Conservation (phyloP, 1,284 basidiomycete species). For the Boletellus deceptivus region DNA sequence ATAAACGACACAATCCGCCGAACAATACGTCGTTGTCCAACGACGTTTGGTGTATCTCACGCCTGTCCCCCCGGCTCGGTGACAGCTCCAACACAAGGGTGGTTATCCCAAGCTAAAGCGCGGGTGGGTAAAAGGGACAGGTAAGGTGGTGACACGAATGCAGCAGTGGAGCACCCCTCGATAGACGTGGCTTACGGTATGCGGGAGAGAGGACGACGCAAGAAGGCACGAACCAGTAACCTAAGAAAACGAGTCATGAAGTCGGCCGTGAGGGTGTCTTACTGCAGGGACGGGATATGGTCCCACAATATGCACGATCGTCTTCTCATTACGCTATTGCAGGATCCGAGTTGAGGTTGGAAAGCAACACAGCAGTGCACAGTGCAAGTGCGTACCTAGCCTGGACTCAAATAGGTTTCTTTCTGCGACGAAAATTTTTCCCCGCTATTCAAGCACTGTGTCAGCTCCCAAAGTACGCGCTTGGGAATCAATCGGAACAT, state of each 20-base stretch:
- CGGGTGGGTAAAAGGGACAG: slow-evolving; percentile 29
- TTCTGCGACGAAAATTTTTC: slow-evolving; percentile 14
- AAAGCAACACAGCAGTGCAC: slow-evolving; percentile 14
- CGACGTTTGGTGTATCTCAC: no score
- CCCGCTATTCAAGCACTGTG: no score
- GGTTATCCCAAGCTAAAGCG: slow-evolving; percentile 32
- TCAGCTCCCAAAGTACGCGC: background rate
- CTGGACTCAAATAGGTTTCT: slow-evolving; percentile 13
- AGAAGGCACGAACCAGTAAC: no score
- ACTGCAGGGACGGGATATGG: slow-evolving; percentile 36
- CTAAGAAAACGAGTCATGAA: slow-evolving; percentile 6
- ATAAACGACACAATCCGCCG: slow-evolving; percentile 28
- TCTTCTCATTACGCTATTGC: slow-evolving; percentile 18
- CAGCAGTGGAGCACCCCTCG: slow-evolving; percentile 51
- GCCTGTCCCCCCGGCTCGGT: no score
- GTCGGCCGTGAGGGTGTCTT: background rate
- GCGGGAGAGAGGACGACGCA: no score
- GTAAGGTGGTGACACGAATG: slow-evolving; percentile 30
- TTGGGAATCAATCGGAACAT: background rate
- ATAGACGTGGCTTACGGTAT: slow-evolving; percentile 44
- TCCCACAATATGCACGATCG: slow-evolving; percentile 44
- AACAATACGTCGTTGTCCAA: slow-evolving; percentile 29
- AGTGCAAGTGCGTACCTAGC: slow-evolving; percentile 16
- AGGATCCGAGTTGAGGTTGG: slow-evolving; percentile 15
- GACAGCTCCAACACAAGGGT: slow-evolving; percentile 12